These are phyloP conservation scores for Fraxinus angustifolia DNA, from an alignment of 305 asterid species.

Conservation along the genomic window DNA sequence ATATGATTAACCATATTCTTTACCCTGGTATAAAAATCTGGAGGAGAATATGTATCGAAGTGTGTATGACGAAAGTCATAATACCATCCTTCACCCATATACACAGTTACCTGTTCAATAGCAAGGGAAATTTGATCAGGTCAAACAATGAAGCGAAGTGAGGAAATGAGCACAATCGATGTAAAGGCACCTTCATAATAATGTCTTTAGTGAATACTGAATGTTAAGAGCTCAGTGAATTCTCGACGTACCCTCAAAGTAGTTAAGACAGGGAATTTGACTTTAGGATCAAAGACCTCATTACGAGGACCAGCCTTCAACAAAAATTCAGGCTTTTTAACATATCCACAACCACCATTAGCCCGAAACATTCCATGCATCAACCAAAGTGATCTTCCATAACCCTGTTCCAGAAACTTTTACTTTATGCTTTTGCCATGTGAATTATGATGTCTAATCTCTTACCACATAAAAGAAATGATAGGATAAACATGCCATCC, in stretches of 20 bases:
- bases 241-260: constrained; percentile 56
- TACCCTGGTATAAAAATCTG: constrained; percentile 85
- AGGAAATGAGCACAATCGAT: not conserved
- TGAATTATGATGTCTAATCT: constrained; percentile 9
- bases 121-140: constrained; percentile 1
- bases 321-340: constrained; percentile 69
- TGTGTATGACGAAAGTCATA: constrained; percentile 61
- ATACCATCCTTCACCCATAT: constrained; percentile 93
- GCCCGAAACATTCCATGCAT: constrained; percentile 93
- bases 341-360: constrained; percentile 83
- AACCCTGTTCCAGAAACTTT: constrained; percentile 46
- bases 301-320: constrained; percentile 41
- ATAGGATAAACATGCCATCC: not conserved
- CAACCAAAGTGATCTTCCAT: constrained; percentile 86
- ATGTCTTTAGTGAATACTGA: not conserved
- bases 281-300: constrained; percentile 60
- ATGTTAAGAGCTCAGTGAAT: not conserved
- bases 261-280: constrained; percentile 49
- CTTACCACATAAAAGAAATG: constrained; percentile 4
- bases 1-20: constrained; percentile 14
- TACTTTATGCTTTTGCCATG: not conserved
- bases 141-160: not conserved
- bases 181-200: not conserved
- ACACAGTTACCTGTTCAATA: constrained; percentile 62
- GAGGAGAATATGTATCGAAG: constrained; percentile 79